Evolutionary conservation across 2,329 filamentous ascomycete genomes (phyloP).

Genomic region (Rhynchosporium secalis): DNA sequence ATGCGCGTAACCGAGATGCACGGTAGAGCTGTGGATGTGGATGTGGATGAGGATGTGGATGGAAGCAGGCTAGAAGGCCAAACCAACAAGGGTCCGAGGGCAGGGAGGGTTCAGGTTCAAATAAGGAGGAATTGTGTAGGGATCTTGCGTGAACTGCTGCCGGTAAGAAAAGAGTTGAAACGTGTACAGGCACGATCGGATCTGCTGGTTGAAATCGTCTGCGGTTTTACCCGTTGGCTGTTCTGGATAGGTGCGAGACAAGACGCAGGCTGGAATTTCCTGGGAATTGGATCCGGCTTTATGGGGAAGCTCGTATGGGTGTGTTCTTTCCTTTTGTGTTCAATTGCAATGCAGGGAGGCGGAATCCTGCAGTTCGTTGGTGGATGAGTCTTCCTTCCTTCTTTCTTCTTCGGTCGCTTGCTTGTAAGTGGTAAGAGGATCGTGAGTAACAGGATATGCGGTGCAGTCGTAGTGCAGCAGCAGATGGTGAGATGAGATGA

Average conservation of each 20-base stretch:
- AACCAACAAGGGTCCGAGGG: conserved; percentile 7
- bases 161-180: conserved; percentile 14
- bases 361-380: background rate
- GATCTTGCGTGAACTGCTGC: conserved; percentile 29
- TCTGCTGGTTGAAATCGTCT: conserved; percentile 3
- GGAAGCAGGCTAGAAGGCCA: background rate
- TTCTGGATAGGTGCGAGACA: background rate
- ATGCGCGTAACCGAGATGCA: conserved; percentile 33
- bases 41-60: background rate
- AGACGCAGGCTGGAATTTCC: too few species aligned
- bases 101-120: conserved; percentile 6
- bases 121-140: background rate
- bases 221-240: background rate
- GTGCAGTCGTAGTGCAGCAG: conserved; percentile 5
- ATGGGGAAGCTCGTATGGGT: background rate
- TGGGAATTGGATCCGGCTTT: conserved; percentile 14
- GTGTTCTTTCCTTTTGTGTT: conserved; percentile 3
- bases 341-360: conserved; percentile 11
- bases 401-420: background rate
- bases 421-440: background rate
- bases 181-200: conserved; percentile 17
- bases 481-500: conserved; percentile 10
- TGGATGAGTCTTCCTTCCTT: conserved; percentile 13
- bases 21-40: background rate
- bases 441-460: conserved; percentile 13